Evolutionary conservation across 2,329 filamentous ascomycete genomes (phyloP), one percentile per base, ranked within the genome.

Genomic region (Coleophoma cylindrospora): DNA sequence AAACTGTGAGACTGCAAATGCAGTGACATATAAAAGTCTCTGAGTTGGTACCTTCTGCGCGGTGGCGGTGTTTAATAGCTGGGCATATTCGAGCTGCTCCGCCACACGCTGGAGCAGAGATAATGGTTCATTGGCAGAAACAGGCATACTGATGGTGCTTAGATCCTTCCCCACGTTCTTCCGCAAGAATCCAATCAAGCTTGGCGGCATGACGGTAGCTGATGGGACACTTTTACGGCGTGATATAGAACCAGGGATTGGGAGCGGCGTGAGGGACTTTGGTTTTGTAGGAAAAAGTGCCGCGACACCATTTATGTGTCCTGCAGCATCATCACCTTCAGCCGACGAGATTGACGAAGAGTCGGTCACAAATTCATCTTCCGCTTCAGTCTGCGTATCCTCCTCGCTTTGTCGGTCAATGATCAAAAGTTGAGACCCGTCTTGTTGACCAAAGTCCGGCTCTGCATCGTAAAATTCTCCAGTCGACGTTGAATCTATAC

Each of bases 131-230:
- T 99, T 99, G 21, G 92, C 86, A 4, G 92, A 95, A 1, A 96
- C 94, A 0, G 94, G 94, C 92, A 97, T 97, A 44, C 90, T 91
- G 57, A 99, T 95, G 3, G 91, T 95, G 53, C 90, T 96, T 45
- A 99, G 75, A 68, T 99, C 94, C 68, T 99, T 99, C 64, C 94
- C 94, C 10, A 97, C 94, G 60, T 99, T 99, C 69, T 97, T 99
- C 58, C 94, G 84, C 33, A 97, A 77, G 66, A 97, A 96, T 0
- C 89, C 89, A 57, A 99, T 96, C 48, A 99, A 74, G 66, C 90
- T 96, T 0, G 94, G 94, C 0, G 94, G 94, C 50, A 84, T 74
- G 13, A 91, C 83, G 27, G 85, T 90, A 7, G 91, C 83, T 2
- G 87, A 75, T 3, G 84, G 78, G 14, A 99, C 82, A 0, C 81